These are phyloP conservation scores for Toxicodendron radicans DNA, from an alignment of 345 rosid species.

Conservation along the genomic window DNA sequence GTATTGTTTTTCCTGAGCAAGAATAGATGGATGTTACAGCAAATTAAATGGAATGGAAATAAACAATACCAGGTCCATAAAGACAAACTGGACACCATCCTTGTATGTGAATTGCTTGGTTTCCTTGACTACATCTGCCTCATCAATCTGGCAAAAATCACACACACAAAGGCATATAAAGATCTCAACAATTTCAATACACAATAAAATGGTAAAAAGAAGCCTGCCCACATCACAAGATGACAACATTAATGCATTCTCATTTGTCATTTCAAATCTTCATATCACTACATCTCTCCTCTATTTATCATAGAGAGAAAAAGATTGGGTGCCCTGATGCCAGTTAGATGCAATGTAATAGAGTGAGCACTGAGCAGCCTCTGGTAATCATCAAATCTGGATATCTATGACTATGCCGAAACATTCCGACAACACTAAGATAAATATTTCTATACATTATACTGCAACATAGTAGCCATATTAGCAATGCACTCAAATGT, in stretches of 20 bases:
- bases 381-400: not conserved
- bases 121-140: conserved; percentile 78
- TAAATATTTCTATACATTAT: not conserved
- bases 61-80: conserved; percentile 84
- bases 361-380: not conserved
- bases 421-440: not conserved
- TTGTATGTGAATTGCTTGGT: conserved; percentile 91
- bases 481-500: not conserved
- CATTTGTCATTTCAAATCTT: not conserved
- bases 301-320: not conserved
- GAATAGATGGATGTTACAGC: not conserved
- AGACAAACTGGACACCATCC: conserved; percentile 79
- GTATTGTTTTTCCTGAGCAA: not conserved
- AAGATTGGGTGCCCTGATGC: not conserved
- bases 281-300: not conserved
- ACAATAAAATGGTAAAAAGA: not conserved
- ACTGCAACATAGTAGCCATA: not conserved
- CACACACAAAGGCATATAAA: conserved; percentile 12
- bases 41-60: conserved; percentile 1
- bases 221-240: not conserved
- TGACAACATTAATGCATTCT: not conserved
- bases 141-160: conserved; percentile 59
- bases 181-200: not conserved
- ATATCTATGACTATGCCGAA: not conserved
- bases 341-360: not conserved